Base-by-base conservation (phyloP, 2,329 filamentous ascomycete genomes). In the Simplicillium sp. region DNA sequence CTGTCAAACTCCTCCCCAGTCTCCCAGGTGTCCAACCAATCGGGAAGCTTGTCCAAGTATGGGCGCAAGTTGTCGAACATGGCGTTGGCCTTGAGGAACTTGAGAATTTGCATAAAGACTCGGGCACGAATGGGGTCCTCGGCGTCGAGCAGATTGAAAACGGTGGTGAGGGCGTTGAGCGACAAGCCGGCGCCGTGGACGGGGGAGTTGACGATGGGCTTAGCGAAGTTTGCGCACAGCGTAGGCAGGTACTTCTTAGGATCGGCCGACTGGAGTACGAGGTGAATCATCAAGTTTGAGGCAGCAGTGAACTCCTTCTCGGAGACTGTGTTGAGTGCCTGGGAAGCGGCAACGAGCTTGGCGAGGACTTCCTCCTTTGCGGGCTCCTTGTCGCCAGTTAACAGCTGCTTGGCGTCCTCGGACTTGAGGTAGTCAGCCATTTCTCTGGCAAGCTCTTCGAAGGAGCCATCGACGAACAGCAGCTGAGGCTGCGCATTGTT, bases 301-400 rank as follows among this genome's bases (percentile, higher is more conserved):
- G 90, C 87, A 44, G 90, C 84, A 46, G 87, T 89, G 62, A 96
- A 92, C 66, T 97, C 90, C 76, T 92, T 94, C 75, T 98, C 92
- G 44, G 90, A 87, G 42, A 88, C 86, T 48, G 77, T 75, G 66
- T 89, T 94, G 59, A 98, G 73, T 38, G 75, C 76, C 40, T 75
- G 66, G 40, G 87, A 87, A 43, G 85, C 84, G 50, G 82, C 79
- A 46, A 97, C 86, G 50, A 98, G 74, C 74, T 88, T 89, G 71
- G 89, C 84, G 43, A 98, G 75, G 36, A 87, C 81, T 50, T 94
- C 88, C 53, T 94, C 87, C 68, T 88, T 87, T 40, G 61, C 53
- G 14, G 56, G 53, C 29, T 33, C 25, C 40, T 45, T 47, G 56
- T 80, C 73, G 54, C 81, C 75, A 55, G 92, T 69, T 51, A 90